Conservation (phyloP, 192 early-diverging fungal species). For the Backusella australiensis region DNA sequence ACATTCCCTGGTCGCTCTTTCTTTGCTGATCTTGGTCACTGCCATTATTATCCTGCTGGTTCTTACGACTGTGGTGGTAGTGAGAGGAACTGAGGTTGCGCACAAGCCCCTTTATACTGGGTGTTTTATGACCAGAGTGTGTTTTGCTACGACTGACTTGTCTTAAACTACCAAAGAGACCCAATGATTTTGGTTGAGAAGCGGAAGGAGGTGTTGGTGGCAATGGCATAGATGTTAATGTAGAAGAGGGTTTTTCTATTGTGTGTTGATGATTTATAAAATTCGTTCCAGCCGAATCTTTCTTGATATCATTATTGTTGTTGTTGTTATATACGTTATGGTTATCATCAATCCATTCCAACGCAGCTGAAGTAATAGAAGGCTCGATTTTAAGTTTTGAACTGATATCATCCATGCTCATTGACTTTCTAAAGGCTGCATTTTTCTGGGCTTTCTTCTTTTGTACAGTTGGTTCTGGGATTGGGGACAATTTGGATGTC, state of each 20-base stretch:
- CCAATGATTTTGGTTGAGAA: constrained; percentile 1
- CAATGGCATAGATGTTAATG: not conserved
- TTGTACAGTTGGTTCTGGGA: not conserved
- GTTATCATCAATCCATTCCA: constrained; percentile 9
- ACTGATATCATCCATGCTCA: constrained; percentile 4
- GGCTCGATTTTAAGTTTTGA: not conserved
- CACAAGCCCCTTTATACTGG: constrained; percentile 10
- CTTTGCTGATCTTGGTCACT: not conserved
- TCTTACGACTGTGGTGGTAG: not conserved
- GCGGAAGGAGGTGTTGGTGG: not conserved
- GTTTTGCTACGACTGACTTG: constrained; percentile 12
- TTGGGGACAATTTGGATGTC: not conserved
- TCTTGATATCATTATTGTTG: not conserved
- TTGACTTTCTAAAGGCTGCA: not conserved
- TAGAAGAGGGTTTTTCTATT: not conserved
- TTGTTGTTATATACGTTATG: not conserved
- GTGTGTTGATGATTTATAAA: not conserved
- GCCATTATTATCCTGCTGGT: not conserved
- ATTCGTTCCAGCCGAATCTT: constrained; percentile 1
- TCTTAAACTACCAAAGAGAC: constrained; percentile 18
- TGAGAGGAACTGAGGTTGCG: not conserved
- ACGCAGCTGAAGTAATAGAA: not conserved
- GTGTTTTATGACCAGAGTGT: not conserved
- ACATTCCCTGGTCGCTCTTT: constrained; percentile 8
- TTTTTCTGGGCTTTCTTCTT: not conserved